Evolutionary conservation across 306 rosid genomes (phyloP).

Genomic region (Nissolia schottii): DNA sequence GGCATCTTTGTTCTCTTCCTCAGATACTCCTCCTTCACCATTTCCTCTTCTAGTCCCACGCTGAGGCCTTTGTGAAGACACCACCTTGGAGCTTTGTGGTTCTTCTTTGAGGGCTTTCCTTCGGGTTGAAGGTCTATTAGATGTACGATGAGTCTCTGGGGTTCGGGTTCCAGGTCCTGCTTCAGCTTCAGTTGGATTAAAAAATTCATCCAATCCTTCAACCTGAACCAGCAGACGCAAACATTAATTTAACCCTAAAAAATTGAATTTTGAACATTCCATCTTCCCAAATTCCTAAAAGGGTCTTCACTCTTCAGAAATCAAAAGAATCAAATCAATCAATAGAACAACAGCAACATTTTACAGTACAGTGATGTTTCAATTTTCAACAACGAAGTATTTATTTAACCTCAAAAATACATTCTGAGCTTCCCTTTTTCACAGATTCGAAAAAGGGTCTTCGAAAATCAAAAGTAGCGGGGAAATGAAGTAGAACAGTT

Average conservation of each 20-base stretch:
- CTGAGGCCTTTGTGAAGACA: slow-evolving; percentile 18
- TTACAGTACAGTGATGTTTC: not conserved
- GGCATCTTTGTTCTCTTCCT: slow-evolving; percentile 39
- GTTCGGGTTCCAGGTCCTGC: slow-evolving; percentile 31
- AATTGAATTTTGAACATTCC: not conserved
- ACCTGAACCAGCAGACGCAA: slow-evolving; percentile 39
- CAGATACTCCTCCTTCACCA: slow-evolving; percentile 18
- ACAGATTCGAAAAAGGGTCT: too few relatives aligned
- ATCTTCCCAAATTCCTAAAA: not conserved
- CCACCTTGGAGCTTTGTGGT: slow-evolving; percentile 28
- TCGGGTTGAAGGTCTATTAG: slow-evolving; percentile 44
- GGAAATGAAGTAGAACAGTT: too few relatives aligned
- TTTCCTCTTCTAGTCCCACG: slow-evolving; percentile 23
- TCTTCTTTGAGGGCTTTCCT: slow-evolving; percentile 39
- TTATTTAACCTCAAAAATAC: too few relatives aligned
- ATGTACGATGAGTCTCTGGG: slow-evolving; percentile 32
- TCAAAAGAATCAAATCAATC: not conserved
- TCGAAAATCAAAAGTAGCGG: too few relatives aligned
- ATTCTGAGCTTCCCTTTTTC: too few relatives aligned
- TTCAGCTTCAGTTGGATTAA: slow-evolving; percentile 33
- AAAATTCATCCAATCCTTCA: slow-evolving; percentile 70
- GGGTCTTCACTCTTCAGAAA: not conserved
- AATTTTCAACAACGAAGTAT: not conserved
- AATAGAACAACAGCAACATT: not conserved
- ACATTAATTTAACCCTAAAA: not conserved